These are phyloP conservation scores for Apiospora phragmitis DNA, from an alignment of 2,329 filamentous ascomycete species.

Conservation along the genomic window DNA sequence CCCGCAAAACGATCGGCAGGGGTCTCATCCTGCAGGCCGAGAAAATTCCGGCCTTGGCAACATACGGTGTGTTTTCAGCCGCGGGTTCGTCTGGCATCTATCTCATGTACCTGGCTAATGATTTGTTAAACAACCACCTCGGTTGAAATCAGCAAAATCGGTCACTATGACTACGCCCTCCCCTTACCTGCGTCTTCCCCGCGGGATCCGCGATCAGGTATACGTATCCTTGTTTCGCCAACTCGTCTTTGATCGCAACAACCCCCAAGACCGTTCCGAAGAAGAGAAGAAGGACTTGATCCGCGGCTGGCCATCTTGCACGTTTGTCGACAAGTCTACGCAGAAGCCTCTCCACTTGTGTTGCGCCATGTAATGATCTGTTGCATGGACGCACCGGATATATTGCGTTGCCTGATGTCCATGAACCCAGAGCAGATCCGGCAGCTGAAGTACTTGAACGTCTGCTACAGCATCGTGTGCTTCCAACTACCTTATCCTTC, in stretches of 20 bases:
- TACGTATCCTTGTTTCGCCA: neutral
- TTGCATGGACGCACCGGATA: neutral
- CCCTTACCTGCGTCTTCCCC: neutral
- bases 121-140: neutral
- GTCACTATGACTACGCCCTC: neutral
- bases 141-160: neutral
- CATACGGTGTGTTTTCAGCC: neutral
- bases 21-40: neutral
- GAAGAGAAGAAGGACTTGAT: neutral
- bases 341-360: slow-evolving; percentile 5
- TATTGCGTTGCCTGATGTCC: neutral
- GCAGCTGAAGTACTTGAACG: neutral
- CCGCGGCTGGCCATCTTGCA: neutral
- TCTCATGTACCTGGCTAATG: neutral
- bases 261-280: neutral
- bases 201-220: neutral
- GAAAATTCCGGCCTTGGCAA: neutral
- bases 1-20: too few relatives aligned
- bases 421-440: slow-evolving; percentile 2
- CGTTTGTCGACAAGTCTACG: neutral
- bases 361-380: neutral
- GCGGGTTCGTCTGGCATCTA: neutral
- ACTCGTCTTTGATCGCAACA: neutral
- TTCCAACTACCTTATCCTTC: neutral
- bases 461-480: neutral